These are phyloP conservation scores for Populus ilicifolia DNA, from an alignment of 345 rosid species.

Conservation along the genomic window DNA sequence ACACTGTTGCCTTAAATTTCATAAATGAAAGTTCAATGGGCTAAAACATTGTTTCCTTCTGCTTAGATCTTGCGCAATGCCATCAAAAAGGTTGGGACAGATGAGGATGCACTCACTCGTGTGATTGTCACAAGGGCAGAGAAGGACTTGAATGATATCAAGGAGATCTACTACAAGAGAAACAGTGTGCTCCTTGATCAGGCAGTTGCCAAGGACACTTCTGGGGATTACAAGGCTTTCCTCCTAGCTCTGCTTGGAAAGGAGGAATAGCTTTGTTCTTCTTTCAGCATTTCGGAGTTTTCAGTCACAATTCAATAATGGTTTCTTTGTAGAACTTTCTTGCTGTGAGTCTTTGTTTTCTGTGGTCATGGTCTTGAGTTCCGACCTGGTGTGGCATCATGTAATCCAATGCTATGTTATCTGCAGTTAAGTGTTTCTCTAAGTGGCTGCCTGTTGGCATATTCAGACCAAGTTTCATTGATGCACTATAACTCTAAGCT, in stretches of 20 bases:
- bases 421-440: neutral
- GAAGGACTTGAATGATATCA: slow-evolving; percentile 51
- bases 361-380: neutral
- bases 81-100: slow-evolving; percentile 32
- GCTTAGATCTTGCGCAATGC: slow-evolving; percentile 43
- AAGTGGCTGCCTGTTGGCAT: neutral
- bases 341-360: neutral
- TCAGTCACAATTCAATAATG: neutral
- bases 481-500: no score
- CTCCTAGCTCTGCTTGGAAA: slow-evolving; percentile 55
- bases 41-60: neutral
- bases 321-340: neutral
- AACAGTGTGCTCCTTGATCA: slow-evolving; percentile 50
- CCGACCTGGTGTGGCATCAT: neutral
- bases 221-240: slow-evolving; percentile 52
- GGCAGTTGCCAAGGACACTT: slow-evolving; percentile 52
- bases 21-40: neutral
- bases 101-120: slow-evolving; percentile 47
- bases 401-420: neutral
- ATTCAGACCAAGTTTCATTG: no score
- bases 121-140: slow-evolving; percentile 56
- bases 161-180: slow-evolving; percentile 51
- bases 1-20: neutral
- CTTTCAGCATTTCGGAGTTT: neutral
- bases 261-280: slow-evolving; percentile 15